Evolutionary conservation across 345 rosid genomes (phyloP).

Genomic region (Dipteronia dyeriana): DNA sequence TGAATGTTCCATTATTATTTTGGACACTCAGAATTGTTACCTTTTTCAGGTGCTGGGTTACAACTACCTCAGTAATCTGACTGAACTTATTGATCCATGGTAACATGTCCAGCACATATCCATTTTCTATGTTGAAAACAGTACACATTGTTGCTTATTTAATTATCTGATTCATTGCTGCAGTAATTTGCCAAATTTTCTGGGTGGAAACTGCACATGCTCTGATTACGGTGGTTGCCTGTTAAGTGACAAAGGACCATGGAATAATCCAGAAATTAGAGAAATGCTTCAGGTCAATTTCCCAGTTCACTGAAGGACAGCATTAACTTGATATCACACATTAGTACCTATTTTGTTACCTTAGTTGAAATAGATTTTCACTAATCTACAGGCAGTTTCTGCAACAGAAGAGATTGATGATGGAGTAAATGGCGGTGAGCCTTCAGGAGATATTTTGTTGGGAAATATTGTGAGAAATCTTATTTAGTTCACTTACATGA

Average conservation of each 20-base stretch:
- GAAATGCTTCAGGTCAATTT: conserved; percentile 52
- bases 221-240: conserved; percentile 63
- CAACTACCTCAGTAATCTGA: conserved; percentile 40
- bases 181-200: conserved; percentile 62
- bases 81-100: conserved; percentile 55
- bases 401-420: conserved; percentile 27
- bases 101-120: conserved; percentile 14
- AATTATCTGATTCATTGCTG: neutral
- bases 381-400: conserved; percentile 37
- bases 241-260: conserved; percentile 64
- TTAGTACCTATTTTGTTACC: neutral
- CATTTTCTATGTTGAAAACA: neutral
- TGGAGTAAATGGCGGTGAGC: conserved; percentile 24
- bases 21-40: neutral
- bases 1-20: neutral
- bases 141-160: neutral
- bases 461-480: conserved; percentile 23
- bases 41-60: conserved; percentile 53
- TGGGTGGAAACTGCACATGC: conserved; percentile 66
- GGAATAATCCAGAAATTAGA: conserved; percentile 53
- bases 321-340: too few relatives aligned
- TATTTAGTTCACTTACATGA: neutral
- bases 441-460: conserved; percentile 18
- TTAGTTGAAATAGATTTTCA: neutral
- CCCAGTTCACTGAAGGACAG: neutral